Evolutionary conservation across 129 eudicot genomes (phyloP).

Genomic region (Rutidosis leptorrhynchoides): DNA sequence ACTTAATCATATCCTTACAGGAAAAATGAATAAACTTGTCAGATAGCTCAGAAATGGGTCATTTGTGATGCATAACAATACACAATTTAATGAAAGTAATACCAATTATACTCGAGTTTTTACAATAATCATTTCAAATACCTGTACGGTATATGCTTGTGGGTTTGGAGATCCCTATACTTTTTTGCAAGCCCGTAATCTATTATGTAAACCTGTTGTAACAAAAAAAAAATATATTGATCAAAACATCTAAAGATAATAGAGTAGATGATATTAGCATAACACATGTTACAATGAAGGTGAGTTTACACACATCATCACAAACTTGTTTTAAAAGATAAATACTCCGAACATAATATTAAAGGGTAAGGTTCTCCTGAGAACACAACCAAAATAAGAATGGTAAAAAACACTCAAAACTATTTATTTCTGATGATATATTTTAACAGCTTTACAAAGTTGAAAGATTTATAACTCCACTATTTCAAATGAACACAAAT

Average conservation of each 20-base stretch:
- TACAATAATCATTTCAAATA: constrained; percentile 18
- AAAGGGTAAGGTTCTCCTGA: background rate
- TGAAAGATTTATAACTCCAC: too few relatives aligned
- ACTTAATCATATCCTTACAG: too few relatives aligned
- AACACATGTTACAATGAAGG: background rate
- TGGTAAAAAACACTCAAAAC: background rate
- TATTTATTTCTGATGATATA: too few relatives aligned
- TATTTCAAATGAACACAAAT: too few relatives aligned
- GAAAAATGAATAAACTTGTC: background rate
- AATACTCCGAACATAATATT: background rate
- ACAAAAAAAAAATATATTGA: constrained; percentile 15
- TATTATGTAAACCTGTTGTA: constrained; percentile 65
- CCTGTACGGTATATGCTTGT: constrained; percentile 89
- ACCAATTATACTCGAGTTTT: constrained; percentile 12
- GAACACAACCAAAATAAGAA: background rate
- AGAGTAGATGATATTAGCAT: background rate
- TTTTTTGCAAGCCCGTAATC: constrained; percentile 89
- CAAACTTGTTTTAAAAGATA: background rate
- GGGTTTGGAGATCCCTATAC: constrained; percentile 84
- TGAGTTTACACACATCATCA: background rate
- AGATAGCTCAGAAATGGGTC: constrained; percentile 3
- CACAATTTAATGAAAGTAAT: background rate
- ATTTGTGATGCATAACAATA: background rate
- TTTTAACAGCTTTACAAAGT: background rate
- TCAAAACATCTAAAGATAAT: constrained; percentile 3